Evolutionary conservation across 2,329 filamentous ascomycete species (phyloP).

Genomic region (Apiospora kogelbergensis): DNA sequence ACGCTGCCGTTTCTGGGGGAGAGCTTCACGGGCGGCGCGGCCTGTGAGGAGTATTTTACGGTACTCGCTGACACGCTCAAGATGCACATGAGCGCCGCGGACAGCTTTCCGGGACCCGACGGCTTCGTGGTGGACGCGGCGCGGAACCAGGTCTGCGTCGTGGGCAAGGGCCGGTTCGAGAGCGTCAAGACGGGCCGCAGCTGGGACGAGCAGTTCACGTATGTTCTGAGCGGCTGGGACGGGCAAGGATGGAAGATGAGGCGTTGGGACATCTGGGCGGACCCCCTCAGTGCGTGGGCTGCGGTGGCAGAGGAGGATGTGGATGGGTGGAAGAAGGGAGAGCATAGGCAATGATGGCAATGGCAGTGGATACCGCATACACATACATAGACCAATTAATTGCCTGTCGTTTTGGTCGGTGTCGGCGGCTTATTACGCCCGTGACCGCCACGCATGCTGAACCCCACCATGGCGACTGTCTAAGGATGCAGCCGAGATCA

Average conservation of each 20-base stretch:
- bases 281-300: constrained; percentile 16
- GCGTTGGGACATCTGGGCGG: constrained; percentile 16
- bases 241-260: constrained; percentile 9
- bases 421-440: neutral
- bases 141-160: constrained; percentile 9
- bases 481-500: neutral
- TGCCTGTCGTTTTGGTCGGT: neutral
- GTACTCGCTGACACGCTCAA: constrained; percentile 11
- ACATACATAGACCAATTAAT: too few relatives aligned
- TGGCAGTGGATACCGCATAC: neutral
- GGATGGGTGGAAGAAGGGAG: constrained; percentile 14
- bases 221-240: constrained; percentile 15
- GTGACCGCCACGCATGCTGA: constrained; percentile 1
- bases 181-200: constrained; percentile 14
- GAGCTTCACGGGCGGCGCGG: constrained; percentile 10
- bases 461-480: neutral
- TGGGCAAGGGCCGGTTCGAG: constrained; percentile 14
- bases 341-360: constrained; percentile 7
- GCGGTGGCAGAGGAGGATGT: constrained; percentile 13
- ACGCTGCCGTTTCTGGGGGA: constrained; percentile 12
- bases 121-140: constrained; percentile 13
- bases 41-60: constrained; percentile 13
- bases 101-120: constrained; percentile 15
- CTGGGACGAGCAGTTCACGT: constrained; percentile 17
- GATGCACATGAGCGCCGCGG: constrained; percentile 13